These are phyloP conservation scores for Erysimum cheiranthoides DNA, from an alignment of 345 rosid genomes.

Conservation along the genomic window DNA sequence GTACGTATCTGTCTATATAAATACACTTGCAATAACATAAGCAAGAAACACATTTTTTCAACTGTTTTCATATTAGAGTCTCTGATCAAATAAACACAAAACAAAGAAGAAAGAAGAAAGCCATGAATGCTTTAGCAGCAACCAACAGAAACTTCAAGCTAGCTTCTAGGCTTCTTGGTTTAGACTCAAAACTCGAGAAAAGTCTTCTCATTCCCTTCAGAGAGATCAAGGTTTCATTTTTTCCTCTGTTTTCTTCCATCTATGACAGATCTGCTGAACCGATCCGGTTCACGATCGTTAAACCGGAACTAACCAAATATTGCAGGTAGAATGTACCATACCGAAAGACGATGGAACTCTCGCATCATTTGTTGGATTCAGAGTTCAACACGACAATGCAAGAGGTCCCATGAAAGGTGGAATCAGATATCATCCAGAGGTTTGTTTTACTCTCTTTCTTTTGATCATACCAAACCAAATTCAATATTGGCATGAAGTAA, in stretches of 20 bases:
- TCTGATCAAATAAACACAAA: constrained; percentile 23
- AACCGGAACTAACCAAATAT: constrained; percentile 17
- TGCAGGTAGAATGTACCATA: constrained; percentile 94
- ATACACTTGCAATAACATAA: constrained; percentile 27
- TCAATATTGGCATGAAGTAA: background rate
- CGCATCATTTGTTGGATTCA: constrained; percentile 90
- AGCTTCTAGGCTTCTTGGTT: constrained; percentile 86
- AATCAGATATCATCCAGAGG: constrained; percentile 98
- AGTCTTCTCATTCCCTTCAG: constrained; percentile 92
- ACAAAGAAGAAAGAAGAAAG: constrained; percentile 4
- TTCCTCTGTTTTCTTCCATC: constrained; percentile 17
- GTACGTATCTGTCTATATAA: constrained; percentile 35
- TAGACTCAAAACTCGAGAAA: constrained; percentile 85
- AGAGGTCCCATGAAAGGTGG: constrained; percentile 99
- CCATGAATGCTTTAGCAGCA: constrained; percentile 93
- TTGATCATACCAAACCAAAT: background rate
- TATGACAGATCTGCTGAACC: constrained; percentile 1
- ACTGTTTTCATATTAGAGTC: constrained; percentile 13
- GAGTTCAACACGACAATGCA: constrained; percentile 97
- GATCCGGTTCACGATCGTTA: constrained; percentile 18
- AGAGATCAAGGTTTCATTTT: constrained; percentile 74
- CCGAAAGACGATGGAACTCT: constrained; percentile 91
- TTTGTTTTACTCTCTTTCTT: constrained; percentile 26
- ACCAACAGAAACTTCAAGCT: constrained; percentile 89
- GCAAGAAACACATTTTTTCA: constrained; percentile 29